Evolutionary conservation across 2,329 filamentous ascomycete species (phyloP), one percentile per base, ranked within the genome.

Genomic region (Fusarium azukiicola): DNA sequence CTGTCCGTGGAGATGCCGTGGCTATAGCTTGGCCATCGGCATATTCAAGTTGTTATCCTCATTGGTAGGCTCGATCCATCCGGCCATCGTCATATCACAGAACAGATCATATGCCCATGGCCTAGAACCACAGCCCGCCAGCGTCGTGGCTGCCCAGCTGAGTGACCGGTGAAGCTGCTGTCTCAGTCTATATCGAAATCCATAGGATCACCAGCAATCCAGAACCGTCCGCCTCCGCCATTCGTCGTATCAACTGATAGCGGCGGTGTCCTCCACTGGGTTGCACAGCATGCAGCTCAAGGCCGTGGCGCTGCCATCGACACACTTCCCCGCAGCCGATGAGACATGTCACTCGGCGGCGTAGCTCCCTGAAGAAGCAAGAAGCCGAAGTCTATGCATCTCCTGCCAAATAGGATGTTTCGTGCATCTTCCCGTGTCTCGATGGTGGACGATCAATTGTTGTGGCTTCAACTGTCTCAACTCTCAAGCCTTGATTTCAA

Each of bases 91-190:
- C 40, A 42, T 61, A 61, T 42, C 56, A 61, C 56, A 42, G 11
- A 61, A 16, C 4, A 42, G 36, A 23, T 61, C 56, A 23, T 10
- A n/a, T 42, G 21, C 4, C 14, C 14, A 23, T 40, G n/a, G 36
- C 7, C 54, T 9, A 61, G 54, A 61, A 61, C 11, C 36, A 61
- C 32, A 61, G 54, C 36, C 54, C 54, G 36, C 40, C 14, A 61
- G 54, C 54, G n/a, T 40, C 54, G 54, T 61, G 54, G 54, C 54
- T 61, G 54, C 54, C 54, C 40, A 21, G 36, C 54, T 61, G 36
- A 61, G 40, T 40, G 16, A 61, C 54, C 54, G 54, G 54, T 61
- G 32, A 61, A 61, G 54, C 40, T 61, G 54, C 36, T 61, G 54
- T 61, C 54, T 61, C 36, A 40, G 54, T 40, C 36, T 61, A 61